A percentile compares a stretch with the other conserved stretches of the same genome.
Evolutionary conservation across 2,329 filamentous ascomycete species (phyloP).

Genomic region (Phialophora chinensis): DNA sequence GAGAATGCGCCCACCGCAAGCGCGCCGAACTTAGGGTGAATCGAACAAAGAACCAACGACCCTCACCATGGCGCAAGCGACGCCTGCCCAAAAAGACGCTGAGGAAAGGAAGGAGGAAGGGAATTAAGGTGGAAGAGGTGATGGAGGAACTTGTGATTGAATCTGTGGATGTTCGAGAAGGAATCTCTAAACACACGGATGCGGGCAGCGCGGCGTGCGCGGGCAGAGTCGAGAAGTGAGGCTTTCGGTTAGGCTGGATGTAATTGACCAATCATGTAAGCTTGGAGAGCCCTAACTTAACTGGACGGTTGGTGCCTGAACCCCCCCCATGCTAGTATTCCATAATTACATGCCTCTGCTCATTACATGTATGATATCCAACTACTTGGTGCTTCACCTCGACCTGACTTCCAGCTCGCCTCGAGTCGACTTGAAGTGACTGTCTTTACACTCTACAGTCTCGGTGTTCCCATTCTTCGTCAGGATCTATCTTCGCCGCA

Average conservation of each 20-base stretch:
- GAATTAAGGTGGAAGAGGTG: slow-evolving; percentile 18
- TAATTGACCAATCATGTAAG: slow-evolving; percentile 15
- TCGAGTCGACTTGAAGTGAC: not conserved
- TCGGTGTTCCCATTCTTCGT: not conserved
- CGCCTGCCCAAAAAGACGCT: slow-evolving; percentile 16
- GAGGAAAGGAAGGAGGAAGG: slow-evolving; percentile 12
- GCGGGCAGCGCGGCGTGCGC: slow-evolving; percentile 21
- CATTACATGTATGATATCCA: not conserved
- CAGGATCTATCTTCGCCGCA: not conserved
- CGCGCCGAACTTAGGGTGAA: slow-evolving; percentile 22
- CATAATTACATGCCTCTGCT: not conserved
- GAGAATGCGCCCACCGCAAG: slow-evolving; percentile 24
- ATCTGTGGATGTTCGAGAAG: slow-evolving; percentile 18
- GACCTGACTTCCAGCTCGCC: not conserved
- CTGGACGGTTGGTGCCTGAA: not conserved
- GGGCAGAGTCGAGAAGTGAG: slow-evolving; percentile 8
- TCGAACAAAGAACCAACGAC: slow-evolving; percentile 8
- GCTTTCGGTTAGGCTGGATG: slow-evolving; percentile 1
- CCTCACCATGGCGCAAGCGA: slow-evolving; percentile 30
- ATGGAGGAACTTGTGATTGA: slow-evolving; percentile 1
- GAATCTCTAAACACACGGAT: slow-evolving; percentile 26
- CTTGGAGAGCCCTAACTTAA: not conserved
- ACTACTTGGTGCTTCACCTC: not conserved
- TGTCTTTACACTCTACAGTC: not conserved
- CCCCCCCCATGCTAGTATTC: not conserved